These are phyloP conservation scores for Rhazya stricta DNA, from an alignment of 257 asterid species.

Conservation along the genomic window DNA sequence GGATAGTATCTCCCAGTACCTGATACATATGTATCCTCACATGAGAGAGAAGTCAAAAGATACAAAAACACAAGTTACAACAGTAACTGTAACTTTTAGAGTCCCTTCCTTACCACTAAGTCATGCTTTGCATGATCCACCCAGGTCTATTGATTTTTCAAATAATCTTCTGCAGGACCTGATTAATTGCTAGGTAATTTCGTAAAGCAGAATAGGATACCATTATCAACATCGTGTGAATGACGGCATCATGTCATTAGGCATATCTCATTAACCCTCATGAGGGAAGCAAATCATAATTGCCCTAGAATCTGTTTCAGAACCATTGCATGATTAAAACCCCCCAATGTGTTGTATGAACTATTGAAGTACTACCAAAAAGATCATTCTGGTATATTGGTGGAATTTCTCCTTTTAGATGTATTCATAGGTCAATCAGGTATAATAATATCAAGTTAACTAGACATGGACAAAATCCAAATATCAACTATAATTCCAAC, in stretches of 20 bases:
- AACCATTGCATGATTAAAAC: neutral
- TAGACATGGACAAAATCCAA: neutral
- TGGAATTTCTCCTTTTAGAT: neutral
- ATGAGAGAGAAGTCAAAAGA: neutral
- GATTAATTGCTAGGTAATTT: neutral
- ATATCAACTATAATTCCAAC: constrained; percentile 4
- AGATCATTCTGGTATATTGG: neutral
- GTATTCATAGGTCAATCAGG: neutral
- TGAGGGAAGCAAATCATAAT: neutral
- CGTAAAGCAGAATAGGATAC: neutral
- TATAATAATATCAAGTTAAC: neutral
- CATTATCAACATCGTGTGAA: neutral
- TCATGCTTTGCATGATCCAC: neutral
- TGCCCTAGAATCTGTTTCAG: neutral
- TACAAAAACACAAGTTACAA: neutral
- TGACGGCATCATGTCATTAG: neutral
- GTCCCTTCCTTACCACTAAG: neutral
- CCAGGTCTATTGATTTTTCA: neutral
- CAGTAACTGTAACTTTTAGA: neutral
- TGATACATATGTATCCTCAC: neutral
- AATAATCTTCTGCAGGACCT: constrained; percentile 1
- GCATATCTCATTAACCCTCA: neutral
- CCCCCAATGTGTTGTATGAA: neutral
- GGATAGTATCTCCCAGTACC: neutral
- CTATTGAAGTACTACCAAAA: neutral